Base-by-base conservation (phyloP, 2,329 filamentous ascomycete genomes). In the Aquanectria penicillioides region DNA sequence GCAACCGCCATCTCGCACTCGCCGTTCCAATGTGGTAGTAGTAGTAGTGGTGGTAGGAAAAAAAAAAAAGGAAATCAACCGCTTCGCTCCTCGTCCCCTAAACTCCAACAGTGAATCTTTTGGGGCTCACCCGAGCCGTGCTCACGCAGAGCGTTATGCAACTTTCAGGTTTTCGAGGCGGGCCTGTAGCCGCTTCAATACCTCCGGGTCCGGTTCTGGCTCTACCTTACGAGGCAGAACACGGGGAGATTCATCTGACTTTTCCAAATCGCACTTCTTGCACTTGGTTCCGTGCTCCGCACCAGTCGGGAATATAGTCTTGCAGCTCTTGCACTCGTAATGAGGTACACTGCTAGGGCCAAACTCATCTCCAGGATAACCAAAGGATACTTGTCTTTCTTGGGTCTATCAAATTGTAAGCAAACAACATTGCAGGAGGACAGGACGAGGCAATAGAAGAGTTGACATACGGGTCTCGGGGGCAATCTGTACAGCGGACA, bases 401-500 rank as follows among this genome's bases (percentile, higher is more conserved):
- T 91, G 59, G 87, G 80, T 44, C 86, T 89, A 68, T 15, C 17
- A 33, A 4, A 3, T 53, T 11, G 41, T 63, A 65, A 64, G 55
- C 13, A 37, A 52, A 43, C 22, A 40, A 29, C 33, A 28, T 17
- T 34, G 18, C 47, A 47, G 63, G 13, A 53, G n/a, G n/a, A n/a
- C n/a, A 59, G 52, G 50, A 29, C 28, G 11, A 18, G 5, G 12
- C n/a, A 17, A 26, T 18, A 23, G 20, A 28, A 23, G 6, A 15
- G 20, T 53, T 31, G 50, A 87, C 90, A 74, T 85, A 93, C 83
- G 92, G 92, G 69, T 93, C 88, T 67, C 92, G 83, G 23, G 91
- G 92, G 74, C 93, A 96, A 71, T 89, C 89, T 33, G 87, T 91
- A 79, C 93, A 97, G 51, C 92, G 88, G 48, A 83, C 74, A 74